phyloP scores from a whole-genome alignment of 257 asterid species.

The Solanum virginianum region DNA sequence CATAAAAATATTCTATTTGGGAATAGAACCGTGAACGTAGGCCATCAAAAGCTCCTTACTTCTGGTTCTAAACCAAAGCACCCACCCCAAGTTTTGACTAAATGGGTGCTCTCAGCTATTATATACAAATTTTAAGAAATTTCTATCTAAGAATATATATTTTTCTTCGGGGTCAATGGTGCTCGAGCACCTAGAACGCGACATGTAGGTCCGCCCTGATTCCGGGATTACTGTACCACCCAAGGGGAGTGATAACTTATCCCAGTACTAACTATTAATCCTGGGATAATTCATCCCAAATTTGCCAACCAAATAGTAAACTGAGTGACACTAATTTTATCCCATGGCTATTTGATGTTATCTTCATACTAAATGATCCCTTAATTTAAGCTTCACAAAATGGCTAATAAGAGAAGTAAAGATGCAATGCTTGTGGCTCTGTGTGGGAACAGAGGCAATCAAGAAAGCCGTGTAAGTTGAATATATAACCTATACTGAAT shows the following conservation, averaged over 20 bases:
- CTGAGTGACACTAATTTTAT: too few relatives aligned
- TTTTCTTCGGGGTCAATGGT: not conserved
- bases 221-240: too few relatives aligned
- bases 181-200: not conserved
- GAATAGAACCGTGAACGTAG: not conserved
- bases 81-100: not conserved
- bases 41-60: not conserved
- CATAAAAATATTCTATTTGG: not conserved
- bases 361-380: too few relatives aligned
- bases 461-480: too few relatives aligned
- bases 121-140: not conserved
- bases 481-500: too few relatives aligned
- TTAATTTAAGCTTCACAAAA: not conserved
- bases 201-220: not conserved
- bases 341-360: too few relatives aligned
- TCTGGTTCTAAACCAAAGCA: not conserved
- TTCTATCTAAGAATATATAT: not conserved
- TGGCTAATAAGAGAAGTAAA: not conserved
- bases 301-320: too few relatives aligned
- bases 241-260: too few relatives aligned
- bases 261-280: too few relatives aligned
- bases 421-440: not conserved
- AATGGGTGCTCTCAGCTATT: not conserved
- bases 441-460: not conserved
- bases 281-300: too few relatives aligned